Evolutionary conservation across 2,329 filamentous ascomycete genomes (phyloP), one percentile per base, ranked within the genome.

Genomic region (Arthrobotrys entomopaga): DNA sequence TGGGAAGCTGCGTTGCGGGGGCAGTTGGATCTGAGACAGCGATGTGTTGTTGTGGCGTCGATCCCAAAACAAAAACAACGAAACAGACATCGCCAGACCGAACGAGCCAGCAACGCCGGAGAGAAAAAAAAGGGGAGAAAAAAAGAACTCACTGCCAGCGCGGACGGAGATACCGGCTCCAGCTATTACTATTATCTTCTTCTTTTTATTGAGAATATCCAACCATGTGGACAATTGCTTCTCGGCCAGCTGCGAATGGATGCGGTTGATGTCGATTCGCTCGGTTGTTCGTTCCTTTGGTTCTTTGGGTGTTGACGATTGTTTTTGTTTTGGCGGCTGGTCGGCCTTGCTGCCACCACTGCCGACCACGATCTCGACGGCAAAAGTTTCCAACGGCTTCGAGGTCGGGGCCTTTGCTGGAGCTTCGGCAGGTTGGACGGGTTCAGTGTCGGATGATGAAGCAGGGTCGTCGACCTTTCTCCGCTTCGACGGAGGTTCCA

Each of bases 151-250:
- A 91, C 89, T 96, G 76, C 95, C 95, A 78, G 95, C 94, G 63
- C 94, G 94, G 59, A 97, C 95, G 43, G 95, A 98, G 79, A 99
- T 99, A 76, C 95, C 95, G 77, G 95, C 95, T 70, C 95, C 95
- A 53, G 94, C 95, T 81, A 99, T 91, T 59, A 98, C 92, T 38
- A 99, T 92, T 80, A 99, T 96, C 84, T 97, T 97, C 83, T 93
- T 91, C 84, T 95, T 95, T 80, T 91, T 93, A 79, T 90, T 90
- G 65, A 99, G 82, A 22, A 89, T 89, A 49, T 89, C 87, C 50
- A 93, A 83, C 29, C 99, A 84, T 65, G 89, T 87, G 74, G 91
- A 86, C 43, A 97, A 84, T 78, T 89, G 86, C 29, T 83, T 81
- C 76, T 86, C 82, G 75, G 94, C 87, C 42, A 86, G 84, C 58